Base-by-base conservation (phyloP, 306 rosid species). In the Corylus americana region DNA sequence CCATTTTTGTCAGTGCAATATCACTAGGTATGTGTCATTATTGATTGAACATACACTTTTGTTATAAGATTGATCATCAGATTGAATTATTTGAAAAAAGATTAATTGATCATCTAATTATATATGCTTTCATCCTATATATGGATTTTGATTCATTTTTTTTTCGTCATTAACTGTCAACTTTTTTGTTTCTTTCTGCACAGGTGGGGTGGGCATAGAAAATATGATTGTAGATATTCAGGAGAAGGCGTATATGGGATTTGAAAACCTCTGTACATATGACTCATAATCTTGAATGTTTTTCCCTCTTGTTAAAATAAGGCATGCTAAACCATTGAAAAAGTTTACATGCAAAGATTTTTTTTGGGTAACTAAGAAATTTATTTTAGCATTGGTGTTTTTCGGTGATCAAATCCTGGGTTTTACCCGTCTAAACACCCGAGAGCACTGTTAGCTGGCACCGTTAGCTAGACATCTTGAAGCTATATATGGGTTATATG, bases 191-290 rank as follows among this genome's bases (percentile, higher is more conserved):
- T 79, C 68, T 42, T 76, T 20, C 11, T 39, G 1, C 42, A 67
- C 72, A 94, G 98, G 98, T 69, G 98, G 98, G 70, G 94, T 94
- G 51, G 97, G 97, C 70, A 86, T 94, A 63, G 77, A 77, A 80
- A 82, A 83, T 64, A 87, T 89, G 90, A 64, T 94, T 22, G 72
- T 58, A 27, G 87, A 86, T 88, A 84, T 92, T 61, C 13, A 81
- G 50, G 81, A 51, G 48, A 58, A 90, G 14, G 95, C 81, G 22
- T 92, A 92, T 73, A 92, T 90, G 98, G 98, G 98, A 68, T 94
- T 94, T 55, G 93, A 90, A 74, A 81, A 89, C 81, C 84, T 94
- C 44, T 94, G 98, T 93, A 90, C 84, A 50, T 90, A 90, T 4
- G 79, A 77, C 8, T 29, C 72, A 68, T 63, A 63, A 63, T 31